A percentile compares a stretch with the other conserved stretches of the same genome.
These are phyloP conservation scores for Coemansia sp. DNA, from an alignment of 192 early-diverging fungal species.

Conservation along the genomic window DNA sequence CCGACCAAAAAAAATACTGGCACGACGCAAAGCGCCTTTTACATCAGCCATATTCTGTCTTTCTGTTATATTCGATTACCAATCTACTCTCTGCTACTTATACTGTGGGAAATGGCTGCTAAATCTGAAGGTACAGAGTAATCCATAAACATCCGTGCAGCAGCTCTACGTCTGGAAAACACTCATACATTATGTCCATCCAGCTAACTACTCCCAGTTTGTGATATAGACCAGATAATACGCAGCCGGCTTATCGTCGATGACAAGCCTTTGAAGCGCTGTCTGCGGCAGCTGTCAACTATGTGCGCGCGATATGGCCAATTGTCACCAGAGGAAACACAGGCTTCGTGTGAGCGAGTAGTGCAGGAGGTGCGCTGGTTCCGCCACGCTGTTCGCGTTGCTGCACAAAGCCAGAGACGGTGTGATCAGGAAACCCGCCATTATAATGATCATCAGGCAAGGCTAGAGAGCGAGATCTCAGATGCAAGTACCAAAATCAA, in stretches of 20 bases:
- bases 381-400: conserved; percentile 33
- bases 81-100: neutral
- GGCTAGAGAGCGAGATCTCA: conserved; percentile 16
- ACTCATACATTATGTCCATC: neutral
- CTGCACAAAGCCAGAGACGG: conserved; percentile 40
- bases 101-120: conserved; percentile 8
- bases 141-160: too few species aligned
- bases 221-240: conserved; percentile 33
- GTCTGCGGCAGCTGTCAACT: conserved; percentile 36
- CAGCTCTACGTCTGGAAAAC: neutral
- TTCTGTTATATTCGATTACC: neutral
- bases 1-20: too few species aligned
- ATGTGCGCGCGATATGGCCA: conserved; percentile 27
- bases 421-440: conserved; percentile 20
- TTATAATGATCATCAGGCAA: conserved; percentile 17
- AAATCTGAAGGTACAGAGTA: conserved; percentile 20
- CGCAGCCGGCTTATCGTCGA: conserved; percentile 40
- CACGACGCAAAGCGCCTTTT: too few species aligned
- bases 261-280: conserved; percentile 45
- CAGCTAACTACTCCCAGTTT: neutral
- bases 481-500: conserved; percentile 12
- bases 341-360: conserved; percentile 18
- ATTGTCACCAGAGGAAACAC: conserved; percentile 28
- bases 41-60: neutral
- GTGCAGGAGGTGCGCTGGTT: conserved; percentile 51